Conservation (phyloP, 768 basidiomycete genomes). For the Tricholoma sp. region DNA sequence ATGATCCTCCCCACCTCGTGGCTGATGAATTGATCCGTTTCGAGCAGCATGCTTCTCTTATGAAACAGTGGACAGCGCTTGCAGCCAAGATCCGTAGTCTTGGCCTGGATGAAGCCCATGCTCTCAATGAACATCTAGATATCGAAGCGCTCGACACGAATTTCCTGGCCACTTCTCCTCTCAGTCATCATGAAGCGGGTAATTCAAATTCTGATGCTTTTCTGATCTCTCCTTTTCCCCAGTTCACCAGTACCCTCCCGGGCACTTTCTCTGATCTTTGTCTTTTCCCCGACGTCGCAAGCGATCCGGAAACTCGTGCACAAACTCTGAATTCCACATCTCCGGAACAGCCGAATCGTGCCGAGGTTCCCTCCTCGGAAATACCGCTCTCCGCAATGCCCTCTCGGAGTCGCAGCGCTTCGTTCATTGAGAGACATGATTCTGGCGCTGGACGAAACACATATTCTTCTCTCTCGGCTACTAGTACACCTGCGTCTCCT, state of each 20-base stretch:
- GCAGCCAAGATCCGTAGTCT: not conserved
- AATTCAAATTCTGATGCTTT: conserved; percentile 28
- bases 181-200: conserved; percentile 23
- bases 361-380: conserved; percentile 4
- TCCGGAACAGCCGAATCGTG: conserved; percentile 16
- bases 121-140: conserved; percentile 3
- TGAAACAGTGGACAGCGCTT: not conserved
- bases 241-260: conserved; percentile 31
- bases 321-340: conserved; percentile 16
- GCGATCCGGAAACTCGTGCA: conserved; percentile 6
- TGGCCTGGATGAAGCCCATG: not conserved
- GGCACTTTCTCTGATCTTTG: conserved; percentile 23
- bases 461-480: conserved; percentile 6
- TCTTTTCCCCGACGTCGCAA: conserved; percentile 30
- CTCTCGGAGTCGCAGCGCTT: conserved; percentile 7
- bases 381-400: not conserved
- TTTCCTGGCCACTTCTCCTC: conserved; percentile 17
- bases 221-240: conserved; percentile 39
- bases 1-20: not conserved
- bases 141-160: not conserved
- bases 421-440: not conserved
- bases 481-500: conserved; percentile 5
- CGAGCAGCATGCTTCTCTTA: not conserved
- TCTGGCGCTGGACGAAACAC: conserved; percentile 2
- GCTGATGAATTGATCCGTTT: not conserved